Evolutionary conservation across 495 filamentous ascomycete species (phyloP), one percentile per base, ranked within the genome.

Genomic region (Lentithecium fluviatile): DNA sequence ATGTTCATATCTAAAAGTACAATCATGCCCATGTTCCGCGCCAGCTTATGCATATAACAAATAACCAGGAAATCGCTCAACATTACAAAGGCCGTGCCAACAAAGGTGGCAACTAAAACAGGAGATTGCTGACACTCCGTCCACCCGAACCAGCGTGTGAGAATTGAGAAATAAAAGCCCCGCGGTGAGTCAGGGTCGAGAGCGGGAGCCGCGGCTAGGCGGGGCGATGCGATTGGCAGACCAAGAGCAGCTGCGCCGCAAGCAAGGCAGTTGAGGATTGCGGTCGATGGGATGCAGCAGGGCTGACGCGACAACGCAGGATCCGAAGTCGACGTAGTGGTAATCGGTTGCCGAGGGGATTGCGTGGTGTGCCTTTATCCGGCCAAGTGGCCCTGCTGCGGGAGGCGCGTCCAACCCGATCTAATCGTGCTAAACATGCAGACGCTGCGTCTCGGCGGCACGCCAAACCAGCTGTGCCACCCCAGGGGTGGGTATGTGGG

Each of bases 71-170:
- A 67, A 51, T 24, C 64, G 64, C 64, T 67, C 49, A 56, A 36
- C 63, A 67, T 67, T 67, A 67, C 59, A 67, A 67, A 25, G 45
- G 45, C 42, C 45, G 46, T 49, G 51, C 24, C 50, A 50, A 57
- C 19, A 42, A n/a, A 57, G 36, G 46, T 58, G 46, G 40, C 25
- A 59, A 52, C 11, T 24, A 34, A 62, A 54, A 62, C 40, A 66
- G 52, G 23, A 26, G 42, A 20, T 25, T 38, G 34, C 43, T 42
- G 52, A 40, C n/a, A n/a, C 49, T 57, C 64, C 60, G 47, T 67
- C 53, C 64, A 67, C 60, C 64, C 64, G 64, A 53, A 37, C 64
- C 64, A 52, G 64, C 64, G 64, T 57, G 26, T 57, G 60, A 45
- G 54, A 40, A 32, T 32, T 32, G 53, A 40, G 6, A 64, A 56